Evolutionary conservation across 2,329 filamentous ascomycete species (phyloP), one percentile per base, ranked within the genome.

Genomic region (Diaporthe vexans): DNA sequence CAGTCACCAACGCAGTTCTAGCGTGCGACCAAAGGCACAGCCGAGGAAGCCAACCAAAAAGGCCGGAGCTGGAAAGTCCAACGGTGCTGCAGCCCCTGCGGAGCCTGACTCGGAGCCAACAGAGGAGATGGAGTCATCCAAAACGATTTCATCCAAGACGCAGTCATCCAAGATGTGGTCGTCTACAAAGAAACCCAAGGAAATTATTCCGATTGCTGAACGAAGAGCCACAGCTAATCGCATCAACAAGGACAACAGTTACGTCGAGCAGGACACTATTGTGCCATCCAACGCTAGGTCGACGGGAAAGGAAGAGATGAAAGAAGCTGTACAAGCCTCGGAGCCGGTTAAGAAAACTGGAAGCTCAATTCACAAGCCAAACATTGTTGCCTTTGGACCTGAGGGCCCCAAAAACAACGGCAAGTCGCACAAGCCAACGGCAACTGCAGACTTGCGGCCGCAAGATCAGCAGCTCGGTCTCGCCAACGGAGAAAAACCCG

Each of bases 1-100:
- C 2, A 19, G 1, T 35, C 19, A 4, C 11, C 4, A 7, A 7
- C 5, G 10, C 26, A 5, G 43, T 21, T 4, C 17, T 1, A 3
- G 11, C 10, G 10, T 24, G 17, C 13, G 1, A 43, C 13, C 24
- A 11, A 72, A 63, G 11, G 19, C 4, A 24, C 46, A 17, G 48
- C 11, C 35, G 29, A 72, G 56, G 8, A 33, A 54, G 46, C 17
- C 33, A n/a, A 4, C n/a, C 15, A 46, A 35, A 13, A 24, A 37
- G 7, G 8, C 24, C 6, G 19, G 24, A 29, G 7, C 5, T 21
- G 35, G 29, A 6, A 72, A 54, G 35, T 33, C 46, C 11, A 17
- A 6, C 9, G 33, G 21, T 21, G 33, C 9, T 13, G 24, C 11
- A 54, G 4, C 57, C 13, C 19, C 26, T 21, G 33, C 1, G 8